A percentile compares a stretch with the other conserved stretches of the same genome.
Evolutionary conservation across 108 stramenopile genomes (phyloP).

Genomic region (Cyclotella cryptica): DNA sequence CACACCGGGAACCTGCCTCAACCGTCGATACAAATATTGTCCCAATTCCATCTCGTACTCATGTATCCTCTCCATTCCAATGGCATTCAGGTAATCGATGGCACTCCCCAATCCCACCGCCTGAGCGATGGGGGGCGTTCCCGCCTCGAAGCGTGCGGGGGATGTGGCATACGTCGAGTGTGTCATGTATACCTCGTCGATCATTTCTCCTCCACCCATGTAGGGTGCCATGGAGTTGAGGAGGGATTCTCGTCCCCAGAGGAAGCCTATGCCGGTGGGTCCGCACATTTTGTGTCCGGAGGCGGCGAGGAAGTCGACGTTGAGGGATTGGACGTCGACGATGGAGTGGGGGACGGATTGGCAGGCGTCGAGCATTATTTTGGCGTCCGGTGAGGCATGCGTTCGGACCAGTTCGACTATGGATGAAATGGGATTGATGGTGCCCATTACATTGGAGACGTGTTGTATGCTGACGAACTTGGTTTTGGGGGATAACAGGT

Average conservation of each 20-base stretch:
- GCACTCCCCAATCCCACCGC: slow-evolving; percentile 94
- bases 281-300: slow-evolving; percentile 99
- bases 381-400: slow-evolving; percentile 65
- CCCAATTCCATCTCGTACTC: slow-evolving; percentile 88
- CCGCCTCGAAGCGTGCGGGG: slow-evolving; percentile 95
- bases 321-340: slow-evolving; percentile 88
- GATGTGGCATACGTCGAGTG: slow-evolving; percentile 86
- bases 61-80: slow-evolving; percentile 91
- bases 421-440: slow-evolving; percentile 83
- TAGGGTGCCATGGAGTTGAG: slow-evolving; percentile 91
- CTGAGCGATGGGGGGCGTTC: slow-evolving; percentile 96
- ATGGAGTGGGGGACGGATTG: slow-evolving; percentile 93
- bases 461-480: slow-evolving; percentile 93
- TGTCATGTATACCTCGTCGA: slow-evolving; percentile 90
- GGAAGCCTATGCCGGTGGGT: slow-evolving; percentile 96
- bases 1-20: slow-evolving; percentile 79
- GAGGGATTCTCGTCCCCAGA: slow-evolving; percentile 85
- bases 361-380: slow-evolving; percentile 92
- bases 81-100: slow-evolving; percentile 77
- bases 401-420: slow-evolving; percentile 79
- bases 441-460: slow-evolving; percentile 91
- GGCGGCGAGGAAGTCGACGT: slow-evolving; percentile 94
- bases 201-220: slow-evolving; percentile 97
- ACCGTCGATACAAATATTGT: slow-evolving; percentile 74
- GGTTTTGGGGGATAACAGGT: slow-evolving; percentile 68